Base-by-base conservation (phyloP, 1,284 basidiomycete genomes). In the Fistulina hepatica region DNA sequence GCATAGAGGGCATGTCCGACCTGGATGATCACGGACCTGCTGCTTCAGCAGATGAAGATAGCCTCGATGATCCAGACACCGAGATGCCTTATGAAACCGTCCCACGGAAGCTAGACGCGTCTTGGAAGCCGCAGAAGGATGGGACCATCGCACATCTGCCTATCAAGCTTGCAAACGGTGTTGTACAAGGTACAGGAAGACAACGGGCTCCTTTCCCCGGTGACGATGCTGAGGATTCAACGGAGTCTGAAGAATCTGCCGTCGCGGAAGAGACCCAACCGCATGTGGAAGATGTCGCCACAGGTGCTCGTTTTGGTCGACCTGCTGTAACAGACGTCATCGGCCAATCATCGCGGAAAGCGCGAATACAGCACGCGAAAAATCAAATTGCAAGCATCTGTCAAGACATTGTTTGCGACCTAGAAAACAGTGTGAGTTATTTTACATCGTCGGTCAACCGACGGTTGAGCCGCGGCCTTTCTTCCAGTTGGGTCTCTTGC, bases 381-480 rank as follows among this genome's bases (percentile, higher is more conserved):
- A 86, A 91, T 53, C 88, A 94, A 57, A 85, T 94, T 41, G 90
- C 90, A 2, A 65, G 69, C 21, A 75, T 92, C 33, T 90, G 92
- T 58, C 85, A 93, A 51, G 90, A 93, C 49, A 86, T 94, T 41
- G 63, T 92, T 40, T 71, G 81, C 20, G 90, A 93, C 48, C 84
- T 82, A 16, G 84, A 89, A 59, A 85, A 82, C 52, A 80, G 76
- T 45, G 84, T 88, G 49, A 47, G 77, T 61, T 16, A 48, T 44
- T 39, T 28, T 6, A 23, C 34, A 36, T 12, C 39, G 28, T 27
- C 19, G 37, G 38, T 40, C 36, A 8, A 34, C 26, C 23, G 34
- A 31, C 13, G n/a, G 37, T 35, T 33, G 8, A 24, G 10, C 33
- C 19, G 43, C 12, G 25, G n/a, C 12, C 37, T 48, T 30, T 33